phyloP scores from a whole-genome alignment of 108 stramenopile species.

The Mediolabrus comicus region DNA sequence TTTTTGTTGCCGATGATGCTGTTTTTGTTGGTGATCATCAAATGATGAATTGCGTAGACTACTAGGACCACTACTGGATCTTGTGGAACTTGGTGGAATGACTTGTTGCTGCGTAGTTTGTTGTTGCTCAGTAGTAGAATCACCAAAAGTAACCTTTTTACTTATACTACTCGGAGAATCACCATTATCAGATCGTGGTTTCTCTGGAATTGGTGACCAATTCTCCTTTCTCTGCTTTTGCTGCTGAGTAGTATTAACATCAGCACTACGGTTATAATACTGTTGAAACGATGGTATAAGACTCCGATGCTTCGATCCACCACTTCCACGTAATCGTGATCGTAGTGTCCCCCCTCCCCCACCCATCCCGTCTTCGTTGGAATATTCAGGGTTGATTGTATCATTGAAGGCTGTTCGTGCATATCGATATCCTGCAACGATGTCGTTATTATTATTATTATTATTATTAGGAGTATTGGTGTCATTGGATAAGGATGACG shows the following conservation, averaged over 20 bases:
- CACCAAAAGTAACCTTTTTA: no score
- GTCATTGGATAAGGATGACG: neutral
- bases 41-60: no score
- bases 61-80: no score
- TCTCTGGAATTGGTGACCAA: constrained; percentile 36
- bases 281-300: constrained; percentile 15
- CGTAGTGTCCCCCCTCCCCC: constrained; percentile 23
- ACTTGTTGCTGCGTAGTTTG: neutral
- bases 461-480: neutral
- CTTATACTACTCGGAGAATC: no score
- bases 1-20: neutral
- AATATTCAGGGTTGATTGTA: constrained; percentile 17
- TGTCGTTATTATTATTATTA: neutral
- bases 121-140: no score
- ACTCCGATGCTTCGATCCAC: constrained; percentile 8
- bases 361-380: constrained; percentile 35
- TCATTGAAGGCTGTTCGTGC: constrained; percentile 35
- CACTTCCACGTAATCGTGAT: neutral
- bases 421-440: constrained; percentile 32
- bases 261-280: neutral
- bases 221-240: neutral
- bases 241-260: neutral
- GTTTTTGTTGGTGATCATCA: neutral
- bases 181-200: neutral
- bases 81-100: no score